phyloP scores from a whole-genome alignment of 345 rosid species.

The Populus ilicifolia region DNA sequence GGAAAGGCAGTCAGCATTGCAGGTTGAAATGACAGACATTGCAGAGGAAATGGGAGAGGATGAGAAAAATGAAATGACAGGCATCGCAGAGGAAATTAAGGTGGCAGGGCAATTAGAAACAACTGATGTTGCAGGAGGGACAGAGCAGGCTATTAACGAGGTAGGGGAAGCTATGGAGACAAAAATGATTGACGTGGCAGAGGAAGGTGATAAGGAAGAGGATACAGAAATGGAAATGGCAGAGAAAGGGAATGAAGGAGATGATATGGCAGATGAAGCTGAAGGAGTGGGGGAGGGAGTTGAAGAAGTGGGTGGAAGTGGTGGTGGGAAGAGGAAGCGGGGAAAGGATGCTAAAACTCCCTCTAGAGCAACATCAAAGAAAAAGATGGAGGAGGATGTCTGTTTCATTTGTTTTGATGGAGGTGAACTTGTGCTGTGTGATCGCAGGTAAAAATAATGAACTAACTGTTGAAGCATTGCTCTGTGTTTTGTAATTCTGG shows the following conservation, averaged over 20 bases:
- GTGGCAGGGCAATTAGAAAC: constrained; percentile 4
- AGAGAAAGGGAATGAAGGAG: constrained; percentile 14
- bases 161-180: constrained; percentile 6
- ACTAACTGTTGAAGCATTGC: not conserved
- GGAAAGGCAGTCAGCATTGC: not conserved
- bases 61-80: not conserved
- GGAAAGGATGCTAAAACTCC: constrained; percentile 44
- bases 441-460: constrained; percentile 63
- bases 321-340: constrained; percentile 73
- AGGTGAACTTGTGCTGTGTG: constrained; percentile 91
- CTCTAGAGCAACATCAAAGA: constrained; percentile 46
- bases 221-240: constrained; percentile 6
- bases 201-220: constrained; percentile 11
- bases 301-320: constrained; percentile 45
- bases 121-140: not conserved
- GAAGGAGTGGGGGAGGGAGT: constrained; percentile 17
- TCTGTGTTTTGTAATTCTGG: not conserved
- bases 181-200: constrained; percentile 29
- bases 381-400: constrained; percentile 91
- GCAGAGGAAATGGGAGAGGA: not conserved
- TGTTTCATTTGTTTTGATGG: constrained; percentile 98
- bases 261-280: constrained; percentile 18
- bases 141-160: constrained; percentile 10
- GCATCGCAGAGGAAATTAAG: not conserved
- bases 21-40: not conserved